Evolutionary conservation across 768 basidiomycete species (phyloP).

Genomic region (Clavulina sp.): DNA sequence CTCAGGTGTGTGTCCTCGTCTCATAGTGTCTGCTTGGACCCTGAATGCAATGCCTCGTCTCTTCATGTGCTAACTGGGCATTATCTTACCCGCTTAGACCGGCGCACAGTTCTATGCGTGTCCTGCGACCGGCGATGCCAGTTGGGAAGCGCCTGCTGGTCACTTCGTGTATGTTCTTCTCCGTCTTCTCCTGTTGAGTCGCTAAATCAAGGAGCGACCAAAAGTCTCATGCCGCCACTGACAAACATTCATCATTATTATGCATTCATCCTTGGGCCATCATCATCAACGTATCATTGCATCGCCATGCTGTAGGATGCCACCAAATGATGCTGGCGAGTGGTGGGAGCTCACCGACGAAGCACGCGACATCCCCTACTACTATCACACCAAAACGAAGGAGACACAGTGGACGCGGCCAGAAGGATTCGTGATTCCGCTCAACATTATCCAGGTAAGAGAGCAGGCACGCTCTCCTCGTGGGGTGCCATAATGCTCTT

Average conservation of each 20-base stretch:
- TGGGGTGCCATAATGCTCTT: too few species aligned
- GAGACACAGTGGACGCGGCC: conserved; percentile 92
- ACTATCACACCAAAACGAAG: conserved; percentile 83
- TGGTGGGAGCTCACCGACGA: conserved; percentile 95
- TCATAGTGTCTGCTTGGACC: background rate
- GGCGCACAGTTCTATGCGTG: conserved; percentile 71
- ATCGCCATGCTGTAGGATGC: conserved; percentile 33
- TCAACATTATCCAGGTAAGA: conserved; percentile 71
- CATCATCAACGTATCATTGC: background rate
- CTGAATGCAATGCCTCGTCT: background rate
- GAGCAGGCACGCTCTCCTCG: too few species aligned
- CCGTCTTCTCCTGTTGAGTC: too few species aligned
- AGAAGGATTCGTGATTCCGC: conserved; percentile 72
- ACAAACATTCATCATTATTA: conserved; percentile 1
- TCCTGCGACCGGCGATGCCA: conserved; percentile 79
- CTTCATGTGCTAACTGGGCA: background rate
- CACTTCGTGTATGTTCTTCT: conserved; percentile 55
- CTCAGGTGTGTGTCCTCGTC: conserved; percentile 39
- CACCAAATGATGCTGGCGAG: conserved; percentile 69
- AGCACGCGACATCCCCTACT: conserved; percentile 70
- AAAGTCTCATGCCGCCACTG: background rate
- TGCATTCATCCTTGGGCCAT: conserved; percentile 8
- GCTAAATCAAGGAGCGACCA: too few species aligned
- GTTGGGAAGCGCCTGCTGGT: conserved; percentile 84
- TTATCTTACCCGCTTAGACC: conserved; percentile 20